Conservation (phyloP, 2,329 filamentous ascomycete genomes). For the Colletotrichum sp. region DNA sequence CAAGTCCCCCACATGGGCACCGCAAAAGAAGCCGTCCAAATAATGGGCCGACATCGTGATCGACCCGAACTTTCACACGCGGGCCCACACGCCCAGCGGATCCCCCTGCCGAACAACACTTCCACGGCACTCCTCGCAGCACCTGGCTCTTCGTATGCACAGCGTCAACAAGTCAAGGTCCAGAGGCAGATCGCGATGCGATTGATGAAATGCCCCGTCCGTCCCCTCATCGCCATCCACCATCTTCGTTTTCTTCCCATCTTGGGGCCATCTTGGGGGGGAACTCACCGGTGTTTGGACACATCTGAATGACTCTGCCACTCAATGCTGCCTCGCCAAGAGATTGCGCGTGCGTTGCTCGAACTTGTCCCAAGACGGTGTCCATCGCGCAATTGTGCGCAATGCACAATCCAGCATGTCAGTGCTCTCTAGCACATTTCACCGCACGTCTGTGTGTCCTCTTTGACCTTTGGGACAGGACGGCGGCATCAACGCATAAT, state of each 20-base stretch:
- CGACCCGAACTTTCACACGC: conserved; percentile 10
- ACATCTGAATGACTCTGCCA: conserved; percentile 15
- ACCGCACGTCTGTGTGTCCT: not conserved
- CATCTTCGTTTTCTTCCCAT: not conserved
- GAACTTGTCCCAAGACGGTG: conserved; percentile 10
- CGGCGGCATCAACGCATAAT: not conserved
- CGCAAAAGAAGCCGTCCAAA: not conserved
- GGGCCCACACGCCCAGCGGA: not conserved
- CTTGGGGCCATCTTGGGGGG: not conserved
- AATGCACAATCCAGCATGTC: not conserved
- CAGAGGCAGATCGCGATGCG: not conserved
- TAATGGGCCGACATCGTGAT: conserved; percentile 11
- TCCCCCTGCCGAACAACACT: not conserved
- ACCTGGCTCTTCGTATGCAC: not conserved
- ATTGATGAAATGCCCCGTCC: not conserved
- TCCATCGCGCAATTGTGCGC: conserved; percentile 14
- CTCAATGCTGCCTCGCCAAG: not conserved
- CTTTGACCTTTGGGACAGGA: not conserved
- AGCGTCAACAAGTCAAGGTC: not conserved
- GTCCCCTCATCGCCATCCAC: not conserved
- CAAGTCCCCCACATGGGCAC: not conserved
- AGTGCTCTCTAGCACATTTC: not conserved
- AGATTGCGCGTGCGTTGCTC: not conserved
- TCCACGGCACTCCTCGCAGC: not conserved
- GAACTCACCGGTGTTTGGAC: not conserved